Evolutionary conservation across 345 rosid genomes (phyloP).

Genomic region (Lepidium africanum): DNA sequence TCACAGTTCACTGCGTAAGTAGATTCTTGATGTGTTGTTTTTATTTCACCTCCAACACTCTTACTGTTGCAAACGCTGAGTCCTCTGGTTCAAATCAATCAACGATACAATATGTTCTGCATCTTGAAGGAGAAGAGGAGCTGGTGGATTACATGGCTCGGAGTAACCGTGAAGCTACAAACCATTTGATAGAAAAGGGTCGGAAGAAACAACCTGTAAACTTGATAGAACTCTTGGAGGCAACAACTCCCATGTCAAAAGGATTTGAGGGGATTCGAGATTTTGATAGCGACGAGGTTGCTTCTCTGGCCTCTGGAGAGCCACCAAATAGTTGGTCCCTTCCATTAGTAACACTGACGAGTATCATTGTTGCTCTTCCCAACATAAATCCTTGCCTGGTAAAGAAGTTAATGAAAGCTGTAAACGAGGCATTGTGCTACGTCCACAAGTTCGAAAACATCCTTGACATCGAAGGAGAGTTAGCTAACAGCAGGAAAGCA

Average conservation of each 20-base stretch:
- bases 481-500: conserved; percentile 40
- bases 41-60: conserved; percentile 8
- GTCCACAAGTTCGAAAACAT: conserved; percentile 46
- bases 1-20: conserved; percentile 39
- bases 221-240: conserved; percentile 47
- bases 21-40: conserved; percentile 23
- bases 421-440: conserved; percentile 55
- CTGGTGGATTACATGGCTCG: conserved; percentile 50
- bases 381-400: conserved; percentile 21
- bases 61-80: conserved; percentile 28
- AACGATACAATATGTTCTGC: conserved; percentile 49
- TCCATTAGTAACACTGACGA: conserved; percentile 59
- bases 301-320: conserved; percentile 37
- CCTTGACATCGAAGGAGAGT: conserved; percentile 28
- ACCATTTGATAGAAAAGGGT: conserved; percentile 48
- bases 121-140: conserved; percentile 77
- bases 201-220: conserved; percentile 44
- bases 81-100: conserved; percentile 22
- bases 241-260: conserved; percentile 28
- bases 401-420: conserved; percentile 38
- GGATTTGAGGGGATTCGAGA: conserved; percentile 52
- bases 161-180: conserved; percentile 52
- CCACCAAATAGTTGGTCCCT: conserved; percentile 80
- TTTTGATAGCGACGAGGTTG: conserved; percentile 49
- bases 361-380: conserved; percentile 60